Percentiles rank a stretch among this genome's conserved stretches.
Evolutionary conservation across 164 flowering plant species (phyloP).

Genomic region (Nelumbo lutea): DNA sequence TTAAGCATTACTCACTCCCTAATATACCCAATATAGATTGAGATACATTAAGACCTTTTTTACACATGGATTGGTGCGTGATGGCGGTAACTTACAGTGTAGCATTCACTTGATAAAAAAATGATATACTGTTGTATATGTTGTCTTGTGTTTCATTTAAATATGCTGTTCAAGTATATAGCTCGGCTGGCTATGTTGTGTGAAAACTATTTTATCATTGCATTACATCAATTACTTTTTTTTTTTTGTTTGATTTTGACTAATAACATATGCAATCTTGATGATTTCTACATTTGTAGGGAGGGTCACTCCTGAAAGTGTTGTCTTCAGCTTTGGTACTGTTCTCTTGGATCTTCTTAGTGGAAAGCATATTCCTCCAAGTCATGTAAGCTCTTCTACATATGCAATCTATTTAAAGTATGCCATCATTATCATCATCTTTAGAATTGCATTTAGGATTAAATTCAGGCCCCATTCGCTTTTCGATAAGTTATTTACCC

Average conservation of each 20-base stretch:
- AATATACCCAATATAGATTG: too few relatives aligned
- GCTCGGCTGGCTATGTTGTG: background rate
- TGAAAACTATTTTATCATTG: background rate
- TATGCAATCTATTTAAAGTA: background rate
- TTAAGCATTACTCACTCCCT: too few relatives aligned
- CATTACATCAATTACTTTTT: background rate
- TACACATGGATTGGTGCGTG: too few relatives aligned
- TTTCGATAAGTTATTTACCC: too few relatives aligned
- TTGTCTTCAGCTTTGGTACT: slow-evolving; percentile 91
- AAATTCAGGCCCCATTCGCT: too few relatives aligned
- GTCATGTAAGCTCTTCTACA: slow-evolving; percentile 58
- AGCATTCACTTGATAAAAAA: background rate
- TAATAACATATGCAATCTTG: slow-evolving; percentile 10
- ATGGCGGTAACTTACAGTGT: background rate
- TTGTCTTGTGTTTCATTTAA: too few relatives aligned
- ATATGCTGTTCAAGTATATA: background rate
- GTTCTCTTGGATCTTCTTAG: slow-evolving; percentile 94
- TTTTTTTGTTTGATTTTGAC: background rate
- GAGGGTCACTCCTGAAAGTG: slow-evolving; percentile 94
- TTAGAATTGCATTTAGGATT: too few relatives aligned
- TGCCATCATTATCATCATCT: background rate
- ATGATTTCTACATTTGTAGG: slow-evolving; percentile 40
- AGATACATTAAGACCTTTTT: too few relatives aligned
- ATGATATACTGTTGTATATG: background rate
- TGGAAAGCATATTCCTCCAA: slow-evolving; percentile 97